These are phyloP conservation scores for Penicillium egyptiacum DNA, from an alignment of 495 filamentous ascomycete genomes.

Conservation along the genomic window DNA sequence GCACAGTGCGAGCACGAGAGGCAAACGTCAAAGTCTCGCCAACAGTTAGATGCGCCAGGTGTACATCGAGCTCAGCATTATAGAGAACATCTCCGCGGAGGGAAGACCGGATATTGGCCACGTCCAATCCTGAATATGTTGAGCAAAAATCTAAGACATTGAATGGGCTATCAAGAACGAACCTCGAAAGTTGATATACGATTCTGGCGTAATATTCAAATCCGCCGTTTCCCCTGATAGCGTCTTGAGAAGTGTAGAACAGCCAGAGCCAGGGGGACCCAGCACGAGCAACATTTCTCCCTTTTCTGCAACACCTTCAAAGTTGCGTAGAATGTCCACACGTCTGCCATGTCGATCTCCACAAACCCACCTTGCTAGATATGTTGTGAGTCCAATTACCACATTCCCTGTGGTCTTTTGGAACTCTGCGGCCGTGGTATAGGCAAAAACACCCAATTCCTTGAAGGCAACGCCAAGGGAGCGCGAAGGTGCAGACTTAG, in stretches of 20 bases:
- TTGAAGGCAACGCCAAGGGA: slow-evolving; percentile 7
- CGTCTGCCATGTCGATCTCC: slow-evolving; percentile 2
- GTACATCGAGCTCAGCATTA: slow-evolving; percentile 67
- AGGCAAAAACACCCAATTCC: slow-evolving; percentile 1
- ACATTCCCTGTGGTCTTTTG: slow-evolving; percentile 6
- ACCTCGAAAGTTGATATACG: neutral
- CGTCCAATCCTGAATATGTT: neutral
- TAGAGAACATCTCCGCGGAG: slow-evolving; percentile 73
- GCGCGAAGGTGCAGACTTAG: slow-evolving; percentile 4
- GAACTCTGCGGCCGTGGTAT: neutral
- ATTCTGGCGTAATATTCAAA: neutral
- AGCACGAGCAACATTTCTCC: neutral
- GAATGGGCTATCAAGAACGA: neutral
- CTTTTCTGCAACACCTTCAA: neutral
- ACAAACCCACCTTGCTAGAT: slow-evolving; percentile 1
- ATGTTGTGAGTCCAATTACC: neutral
- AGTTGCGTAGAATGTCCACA: neutral
- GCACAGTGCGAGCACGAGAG: slow-evolving; percentile 57
- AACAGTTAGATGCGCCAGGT: slow-evolving; percentile 70
- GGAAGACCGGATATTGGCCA: slow-evolving; percentile 2
- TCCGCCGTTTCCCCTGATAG: neutral
- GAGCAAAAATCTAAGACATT: neutral
- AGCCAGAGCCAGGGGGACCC: neutral
- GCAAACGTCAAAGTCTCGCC: slow-evolving; percentile 72
- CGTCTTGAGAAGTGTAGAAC: neutral